Evolutionary conservation across 2,329 filamentous ascomycete species (phyloP).

Genomic region (Fusarium sp.): DNA sequence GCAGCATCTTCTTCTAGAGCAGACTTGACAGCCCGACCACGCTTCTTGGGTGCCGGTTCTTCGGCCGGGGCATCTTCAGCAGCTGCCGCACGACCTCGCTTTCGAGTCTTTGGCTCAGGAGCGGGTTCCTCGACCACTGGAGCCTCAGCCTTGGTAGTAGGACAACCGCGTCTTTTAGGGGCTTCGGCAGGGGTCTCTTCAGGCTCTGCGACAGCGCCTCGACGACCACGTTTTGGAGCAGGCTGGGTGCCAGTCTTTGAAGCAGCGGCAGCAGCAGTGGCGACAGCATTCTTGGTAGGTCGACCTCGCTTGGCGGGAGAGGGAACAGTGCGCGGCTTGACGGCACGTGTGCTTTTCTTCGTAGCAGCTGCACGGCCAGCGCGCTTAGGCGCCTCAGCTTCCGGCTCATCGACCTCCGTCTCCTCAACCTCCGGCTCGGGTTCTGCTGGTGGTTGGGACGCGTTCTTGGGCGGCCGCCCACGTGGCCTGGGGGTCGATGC

Average conservation of each 20-base stretch:
- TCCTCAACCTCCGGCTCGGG: slow-evolving; percentile 5
- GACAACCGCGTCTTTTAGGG: slow-evolving; percentile 45
- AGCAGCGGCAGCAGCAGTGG: slow-evolving; percentile 11
- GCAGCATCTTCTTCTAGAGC: slow-evolving; percentile 9
- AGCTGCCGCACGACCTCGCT: slow-evolving; percentile 36
- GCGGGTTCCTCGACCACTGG: slow-evolving; percentile 4
- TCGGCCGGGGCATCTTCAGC: slow-evolving; percentile 3
- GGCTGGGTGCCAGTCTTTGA: slow-evolving; percentile 15
- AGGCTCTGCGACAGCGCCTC: slow-evolving; percentile 21
- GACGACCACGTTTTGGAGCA: slow-evolving; percentile 27
- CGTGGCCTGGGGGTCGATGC: slow-evolving; percentile 43
- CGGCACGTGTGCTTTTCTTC: slow-evolving; percentile 22
- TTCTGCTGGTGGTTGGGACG: slow-evolving; percentile 17
- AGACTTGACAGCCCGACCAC: slow-evolving; percentile 28
- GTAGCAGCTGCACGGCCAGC: slow-evolving; percentile 7
- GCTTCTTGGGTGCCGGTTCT: slow-evolving; percentile 31
- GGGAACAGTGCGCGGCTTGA: slow-evolving; percentile 32
- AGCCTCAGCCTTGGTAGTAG: slow-evolving; percentile 25
- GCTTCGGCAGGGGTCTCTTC: slow-evolving; percentile 3
- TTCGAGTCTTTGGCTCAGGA: slow-evolving; percentile 31
- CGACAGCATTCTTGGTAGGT: slow-evolving; percentile 29
- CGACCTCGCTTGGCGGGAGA: slow-evolving; percentile 44
- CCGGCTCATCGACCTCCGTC: slow-evolving; percentile 1
- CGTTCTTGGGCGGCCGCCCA: slow-evolving; percentile 43
- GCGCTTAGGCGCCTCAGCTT: slow-evolving; percentile 11